A percentile compares a stretch with the other conserved stretches of the same genome.
phyloP scores from a whole-genome alignment of 1,284 basidiomycete genomes.

The Marasmius tenuissimus region DNA sequence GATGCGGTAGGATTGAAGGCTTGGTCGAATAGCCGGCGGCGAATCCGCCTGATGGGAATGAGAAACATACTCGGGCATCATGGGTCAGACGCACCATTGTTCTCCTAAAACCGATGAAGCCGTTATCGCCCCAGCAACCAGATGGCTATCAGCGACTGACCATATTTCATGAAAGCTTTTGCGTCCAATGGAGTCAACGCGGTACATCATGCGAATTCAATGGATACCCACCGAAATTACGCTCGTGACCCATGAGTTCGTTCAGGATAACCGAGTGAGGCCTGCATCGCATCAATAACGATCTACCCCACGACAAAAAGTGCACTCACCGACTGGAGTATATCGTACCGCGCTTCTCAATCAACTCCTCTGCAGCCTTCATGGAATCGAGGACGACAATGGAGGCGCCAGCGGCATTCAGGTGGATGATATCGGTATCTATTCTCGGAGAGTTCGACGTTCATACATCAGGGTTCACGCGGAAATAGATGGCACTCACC shows the following conservation, averaged over 20 bases:
- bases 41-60: not conserved
- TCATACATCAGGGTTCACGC: not conserved
- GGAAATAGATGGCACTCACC: not conserved
- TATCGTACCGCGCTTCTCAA: not conserved
- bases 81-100: not conserved
- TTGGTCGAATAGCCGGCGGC: not conserved
- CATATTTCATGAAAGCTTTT: not conserved
- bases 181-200: no score
- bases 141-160: not conserved
- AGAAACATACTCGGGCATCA: not conserved
- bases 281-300: not conserved
- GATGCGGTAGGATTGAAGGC: not conserved
- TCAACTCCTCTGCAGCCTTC: not conserved
- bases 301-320: not conserved
- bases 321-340: not conserved
- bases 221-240: not conserved
- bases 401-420: not conserved
- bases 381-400: not conserved
- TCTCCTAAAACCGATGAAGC: not conserved
- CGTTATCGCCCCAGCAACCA: not conserved
- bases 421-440: constrained; percentile 2
- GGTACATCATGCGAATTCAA: not conserved
- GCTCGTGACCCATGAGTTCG: not conserved
- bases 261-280: not conserved
- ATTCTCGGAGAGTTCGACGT: not conserved